These are phyloP conservation scores for Euphorbia lathyris DNA, from an alignment of 345 rosid genomes.

Conservation along the genomic window DNA sequence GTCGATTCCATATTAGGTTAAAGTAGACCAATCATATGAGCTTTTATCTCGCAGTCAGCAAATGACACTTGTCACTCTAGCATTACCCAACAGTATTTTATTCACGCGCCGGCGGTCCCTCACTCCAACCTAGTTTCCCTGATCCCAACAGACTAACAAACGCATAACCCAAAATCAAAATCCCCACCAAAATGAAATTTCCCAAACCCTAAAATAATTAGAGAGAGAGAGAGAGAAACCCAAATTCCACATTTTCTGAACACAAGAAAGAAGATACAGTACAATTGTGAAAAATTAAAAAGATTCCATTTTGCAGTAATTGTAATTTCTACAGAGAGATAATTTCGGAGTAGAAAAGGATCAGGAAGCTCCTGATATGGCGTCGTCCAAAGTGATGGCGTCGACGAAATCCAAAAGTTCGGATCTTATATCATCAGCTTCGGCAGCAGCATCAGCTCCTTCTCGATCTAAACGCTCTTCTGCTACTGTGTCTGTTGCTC, in stretches of 20 bases:
- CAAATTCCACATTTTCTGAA: too few species aligned
- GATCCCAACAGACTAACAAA: constrained; percentile 39
- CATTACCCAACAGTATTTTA: neutral
- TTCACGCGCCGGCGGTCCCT: neutral
- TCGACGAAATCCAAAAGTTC: constrained; percentile 56
- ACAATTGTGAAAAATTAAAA: neutral
- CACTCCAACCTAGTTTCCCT: constrained; percentile 29
- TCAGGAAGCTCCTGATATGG: constrained; percentile 39
- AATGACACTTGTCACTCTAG: neutral
- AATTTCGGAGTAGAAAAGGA: neutral
- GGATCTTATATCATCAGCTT: constrained; percentile 39
- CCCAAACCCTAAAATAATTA: constrained; percentile 15
- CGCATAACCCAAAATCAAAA: constrained; percentile 12
- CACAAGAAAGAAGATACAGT: neutral
- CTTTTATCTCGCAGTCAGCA: neutral
- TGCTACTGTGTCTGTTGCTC: too few species aligned
- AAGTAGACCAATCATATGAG: neutral
- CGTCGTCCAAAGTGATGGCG: constrained; percentile 64
- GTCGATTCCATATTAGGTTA: neutral
- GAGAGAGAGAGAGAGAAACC: too few species aligned
- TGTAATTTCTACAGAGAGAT: constrained; percentile 10
- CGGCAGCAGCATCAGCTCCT: constrained; percentile 3
- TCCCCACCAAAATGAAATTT: too few species aligned
- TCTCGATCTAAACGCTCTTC: constrained; percentile 43
- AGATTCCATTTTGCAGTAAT: neutral